Percentiles rank a stretch among this genome's conserved stretches.
These are phyloP conservation scores for Phyllosticta paracitricarpa DNA, from an alignment of 2,329 filamentous ascomycete species.

Conservation along the genomic window DNA sequence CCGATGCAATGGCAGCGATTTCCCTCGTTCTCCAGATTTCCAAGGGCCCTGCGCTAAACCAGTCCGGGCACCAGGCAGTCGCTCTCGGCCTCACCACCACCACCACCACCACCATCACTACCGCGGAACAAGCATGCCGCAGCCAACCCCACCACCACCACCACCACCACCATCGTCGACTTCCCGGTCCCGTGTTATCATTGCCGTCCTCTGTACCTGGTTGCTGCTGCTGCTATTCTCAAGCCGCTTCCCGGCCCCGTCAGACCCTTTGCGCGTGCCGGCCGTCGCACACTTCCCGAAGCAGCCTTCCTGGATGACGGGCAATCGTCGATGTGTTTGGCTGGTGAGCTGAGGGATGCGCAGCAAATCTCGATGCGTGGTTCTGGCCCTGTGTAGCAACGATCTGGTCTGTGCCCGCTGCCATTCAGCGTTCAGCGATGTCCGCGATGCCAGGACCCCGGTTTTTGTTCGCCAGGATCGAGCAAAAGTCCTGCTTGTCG, in stretches of 20 bases:
- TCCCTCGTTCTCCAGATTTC: background rate
- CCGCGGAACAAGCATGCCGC: no score
- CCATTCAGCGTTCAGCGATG: background rate
- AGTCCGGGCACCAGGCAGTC: background rate
- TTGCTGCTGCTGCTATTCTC: no score
- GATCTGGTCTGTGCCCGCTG: background rate
- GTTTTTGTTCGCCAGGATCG: background rate
- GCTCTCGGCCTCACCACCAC: no score
- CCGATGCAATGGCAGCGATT: background rate
- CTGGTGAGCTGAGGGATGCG: background rate
- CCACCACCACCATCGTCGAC: no score
- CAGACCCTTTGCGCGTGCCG: background rate
- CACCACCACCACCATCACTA: no score
- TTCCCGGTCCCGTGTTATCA: no score
- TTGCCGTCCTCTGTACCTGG: no score
- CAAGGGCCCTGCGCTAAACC: background rate
- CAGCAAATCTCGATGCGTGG: background rate
- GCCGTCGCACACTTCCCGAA: background rate
- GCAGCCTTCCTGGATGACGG: background rate
- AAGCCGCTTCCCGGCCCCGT: no score
- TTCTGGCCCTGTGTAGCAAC: background rate
- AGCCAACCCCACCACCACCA: no score
- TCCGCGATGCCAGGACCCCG: background rate
- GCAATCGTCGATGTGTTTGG: background rate
- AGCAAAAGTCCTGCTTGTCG: conserved; percentile 3